Base-by-base conservation (phyloP, 2,329 filamentous ascomycete genomes). In the Colletotrichum sp. region DNA sequence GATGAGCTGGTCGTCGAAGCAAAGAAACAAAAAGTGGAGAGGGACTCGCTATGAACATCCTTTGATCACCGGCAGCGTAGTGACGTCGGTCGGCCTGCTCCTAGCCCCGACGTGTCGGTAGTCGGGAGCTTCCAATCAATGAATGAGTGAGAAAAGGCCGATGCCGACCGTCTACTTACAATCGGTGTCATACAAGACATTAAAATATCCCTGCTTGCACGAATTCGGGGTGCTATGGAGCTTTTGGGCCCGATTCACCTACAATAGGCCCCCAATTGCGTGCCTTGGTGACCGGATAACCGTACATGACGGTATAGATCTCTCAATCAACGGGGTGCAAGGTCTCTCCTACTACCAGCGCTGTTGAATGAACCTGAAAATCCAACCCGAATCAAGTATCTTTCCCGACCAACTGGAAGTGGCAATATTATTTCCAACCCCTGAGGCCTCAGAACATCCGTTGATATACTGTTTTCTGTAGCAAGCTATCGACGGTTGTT, bases 251-350 rank as follows among this genome's bases (percentile, higher is more conserved):
- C 39, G 39, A n/a, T 2, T 43, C 39, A 43, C 39, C 39, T 10
- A 43, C 0, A 43, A 10, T 1, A n/a, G 39, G 18, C 39, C 18
- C n/a, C 39, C 39, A n/a, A 43, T 43, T 43, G 5, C 18, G 39
- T 43, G 39, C 0, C n/a, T 0, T 43, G 39, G 39, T 43, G 39
- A 10, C 39, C 39, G 0, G 0, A n/a, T 1, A 6, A 8, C 10
- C 0, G 39, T 43, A 1, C 6, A n/a, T 10, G 3, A 43, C 39
- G 39, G n/a, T 43, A 0, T 0, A 43, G 0, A n/a, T 43, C 18
- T 43, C 18, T n/a, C 5, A 5, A n/a, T 6, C 0, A 1, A 43
- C 5, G 3, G 39, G 18, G 9, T 10, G 0, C 18, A 5, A 0
- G 39, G n/a, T 43, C 3, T n/a, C 8, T 43, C 39, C 6, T 43